phyloP scores from a whole-genome alignment of 495 filamentous ascomycete genomes.

The Hypoxylon lienhwacheense region DNA sequence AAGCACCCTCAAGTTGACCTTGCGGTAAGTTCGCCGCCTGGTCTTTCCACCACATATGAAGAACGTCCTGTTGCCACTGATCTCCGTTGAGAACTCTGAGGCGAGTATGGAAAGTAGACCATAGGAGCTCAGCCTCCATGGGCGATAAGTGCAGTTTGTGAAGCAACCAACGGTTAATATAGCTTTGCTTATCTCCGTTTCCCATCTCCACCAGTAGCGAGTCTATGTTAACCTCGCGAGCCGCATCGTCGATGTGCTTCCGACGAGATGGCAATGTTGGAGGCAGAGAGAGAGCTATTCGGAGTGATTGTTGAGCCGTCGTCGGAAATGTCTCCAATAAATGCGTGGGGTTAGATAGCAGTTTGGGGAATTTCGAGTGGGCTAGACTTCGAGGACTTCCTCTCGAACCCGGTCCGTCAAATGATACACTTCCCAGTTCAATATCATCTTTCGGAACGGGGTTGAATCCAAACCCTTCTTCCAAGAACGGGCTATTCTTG shows the following conservation, averaged over 20 bases:
- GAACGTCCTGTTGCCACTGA: slow-evolving; percentile 52
- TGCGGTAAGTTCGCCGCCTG: slow-evolving; percentile 35
- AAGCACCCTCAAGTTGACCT: slow-evolving; percentile 24
- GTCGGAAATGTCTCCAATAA: slow-evolving; percentile 32
- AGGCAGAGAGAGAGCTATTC: slow-evolving; percentile 27
- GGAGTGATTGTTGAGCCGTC: slow-evolving; percentile 33
- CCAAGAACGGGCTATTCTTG: slow-evolving; percentile 26
- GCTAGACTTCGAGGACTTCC: slow-evolving; percentile 22
- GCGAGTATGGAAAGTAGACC: slow-evolving; percentile 39
- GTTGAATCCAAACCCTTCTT: slow-evolving; percentile 29
- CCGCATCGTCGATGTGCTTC: slow-evolving; percentile 31
- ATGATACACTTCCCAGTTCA: slow-evolving; percentile 16
- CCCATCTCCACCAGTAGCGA: slow-evolving; percentile 20
- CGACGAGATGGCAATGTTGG: slow-evolving; percentile 18
- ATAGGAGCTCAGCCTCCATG: slow-evolving; percentile 48
- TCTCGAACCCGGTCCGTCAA: slow-evolving; percentile 7
- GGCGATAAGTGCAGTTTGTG: slow-evolving; percentile 49
- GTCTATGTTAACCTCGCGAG: slow-evolving; percentile 36
- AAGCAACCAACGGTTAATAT: slow-evolving; percentile 52
- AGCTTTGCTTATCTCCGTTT: slow-evolving; percentile 43
- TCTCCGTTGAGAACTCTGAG: slow-evolving; percentile 44
- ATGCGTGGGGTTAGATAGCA: slow-evolving; percentile 35
- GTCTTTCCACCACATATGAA: slow-evolving; percentile 49
- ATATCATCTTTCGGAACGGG: slow-evolving; percentile 35
- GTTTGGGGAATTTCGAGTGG: slow-evolving; percentile 28